phyloP scores from a whole-genome alignment of 2,329 filamentous ascomycete genomes.

The Fusarium armeniacum region DNA sequence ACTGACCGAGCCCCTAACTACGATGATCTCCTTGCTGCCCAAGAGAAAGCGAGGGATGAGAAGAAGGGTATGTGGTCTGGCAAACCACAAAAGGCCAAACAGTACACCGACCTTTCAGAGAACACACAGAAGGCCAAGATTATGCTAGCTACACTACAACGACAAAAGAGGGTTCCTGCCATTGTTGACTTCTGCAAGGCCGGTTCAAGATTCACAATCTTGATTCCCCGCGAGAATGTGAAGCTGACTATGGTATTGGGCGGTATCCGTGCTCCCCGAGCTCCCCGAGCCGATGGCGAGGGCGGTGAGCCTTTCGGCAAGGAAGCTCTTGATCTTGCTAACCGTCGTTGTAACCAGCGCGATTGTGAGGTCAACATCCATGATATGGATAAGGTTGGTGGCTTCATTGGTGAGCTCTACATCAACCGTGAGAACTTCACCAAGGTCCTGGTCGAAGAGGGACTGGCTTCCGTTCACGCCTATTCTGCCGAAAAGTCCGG shows the following conservation, averaged over 20 bases:
- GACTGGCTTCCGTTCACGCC: conserved; percentile 89
- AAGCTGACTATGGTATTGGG: conserved; percentile 96
- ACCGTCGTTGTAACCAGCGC: conserved; percentile 88
- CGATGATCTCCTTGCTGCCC: conserved; percentile 85
- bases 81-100: conserved; percentile 85
- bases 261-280: conserved; percentile 90
- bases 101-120: conserved; percentile 92
- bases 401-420: conserved; percentile 95
- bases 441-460: conserved; percentile 93
- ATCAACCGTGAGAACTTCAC: conserved; percentile 96
- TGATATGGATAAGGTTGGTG: conserved; percentile 94
- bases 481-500: conserved; percentile 97
- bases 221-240: conserved; percentile 91
- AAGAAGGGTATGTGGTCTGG: conserved; percentile 96
- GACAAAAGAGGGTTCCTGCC: conserved; percentile 92
- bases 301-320: conserved; percentile 95
- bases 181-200: conserved; percentile 98
- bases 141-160: conserved; percentile 86
- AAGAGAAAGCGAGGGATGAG: conserved; percentile 86
- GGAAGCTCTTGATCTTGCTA: conserved; percentile 93
- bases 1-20: conserved; percentile 95
- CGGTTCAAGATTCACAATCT: conserved; percentile 92
- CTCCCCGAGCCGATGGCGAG: conserved; percentile 79
- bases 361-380: conserved; percentile 97
- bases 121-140: conserved; percentile 95